Conservation (phyloP, 2,329 filamentous ascomycete species). For the Cladophialophora yegresii region DNA sequence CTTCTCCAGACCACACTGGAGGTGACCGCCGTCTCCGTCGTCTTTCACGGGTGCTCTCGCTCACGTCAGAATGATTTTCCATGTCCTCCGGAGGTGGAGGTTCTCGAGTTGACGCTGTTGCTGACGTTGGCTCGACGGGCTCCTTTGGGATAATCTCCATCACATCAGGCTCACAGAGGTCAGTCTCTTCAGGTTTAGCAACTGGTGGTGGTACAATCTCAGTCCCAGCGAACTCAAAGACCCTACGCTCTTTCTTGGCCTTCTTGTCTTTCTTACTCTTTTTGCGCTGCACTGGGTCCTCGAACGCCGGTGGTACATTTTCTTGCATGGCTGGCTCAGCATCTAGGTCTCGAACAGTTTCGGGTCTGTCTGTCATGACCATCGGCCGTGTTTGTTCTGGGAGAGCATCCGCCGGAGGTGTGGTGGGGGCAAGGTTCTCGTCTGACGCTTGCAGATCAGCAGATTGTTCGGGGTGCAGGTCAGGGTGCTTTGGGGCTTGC, state of each 20-base stretch:
- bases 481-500: not conserved
- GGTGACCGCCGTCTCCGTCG: constrained; percentile 34
- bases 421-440: not conserved
- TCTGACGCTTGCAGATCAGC: not conserved
- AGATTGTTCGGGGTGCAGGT: not conserved
- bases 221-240: constrained; percentile 22
- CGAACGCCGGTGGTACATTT: not conserved
- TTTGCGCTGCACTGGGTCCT: constrained; percentile 4
- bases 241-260: constrained; percentile 21
- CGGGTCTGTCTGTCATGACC: not conserved
- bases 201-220: constrained; percentile 7
- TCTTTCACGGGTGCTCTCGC: constrained; percentile 35
- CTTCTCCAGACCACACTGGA: constrained; percentile 31
- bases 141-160: constrained; percentile 7
- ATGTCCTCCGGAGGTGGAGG: constrained; percentile 3
- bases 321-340: not conserved
- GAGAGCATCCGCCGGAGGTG: not conserved
- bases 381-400: not conserved
- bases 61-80: constrained; percentile 33
- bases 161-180: not conserved
- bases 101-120: not conserved
- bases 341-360: not conserved
- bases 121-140: not conserved
- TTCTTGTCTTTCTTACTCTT: constrained; percentile 33
- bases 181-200: constrained; percentile 6